Evolutionary conservation across 345 rosid genomes (phyloP), one percentile per base, ranked within the genome.

Genomic region (Bruguiera parviflora): DNA sequence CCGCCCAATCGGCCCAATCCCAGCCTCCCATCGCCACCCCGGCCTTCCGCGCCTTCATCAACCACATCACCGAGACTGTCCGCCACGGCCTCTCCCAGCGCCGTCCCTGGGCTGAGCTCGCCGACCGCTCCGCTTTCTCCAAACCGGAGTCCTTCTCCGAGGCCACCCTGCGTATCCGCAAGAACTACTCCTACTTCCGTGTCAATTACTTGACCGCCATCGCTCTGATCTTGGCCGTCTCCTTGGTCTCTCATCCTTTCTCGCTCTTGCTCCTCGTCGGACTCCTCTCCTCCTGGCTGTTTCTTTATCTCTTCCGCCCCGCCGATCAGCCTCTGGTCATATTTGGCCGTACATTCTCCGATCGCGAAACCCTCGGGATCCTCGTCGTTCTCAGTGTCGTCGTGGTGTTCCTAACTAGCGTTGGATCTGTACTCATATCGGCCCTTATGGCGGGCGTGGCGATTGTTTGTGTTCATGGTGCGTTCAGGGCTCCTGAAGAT

Each of bases 231-330:
- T 29, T 84, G 65, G 83, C 80, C 21, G 58, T 84, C 78, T 84
- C 87, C 32, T 73, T 84, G 71, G 66, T 88, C 3, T 75, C 94
- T 2, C 78, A 91, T 32, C 96, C 96, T 10, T 79, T 88, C 73
- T 88, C 96, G 0, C 92, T 88, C 61, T 46, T 84, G 28, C 83
- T 87, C 68, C 92, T 90, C 63, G 67, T 85, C 8, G 86, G 85
- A 11, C 88, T 90, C 53, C 81, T 85, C 60, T 79, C 85, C 0
- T 87, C 92, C 0, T 91, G 96, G 96, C 75, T 91, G 13, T 91
- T 91, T 79, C 84, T 91, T 47, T 91, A 88, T 73, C 79, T 91
- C 11, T 88, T 91, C 80, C 88, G 96, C 31, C 89, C 94, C 6
- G 43, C 89, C 1, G 95, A 88, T 56, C 94, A 85, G 74, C 96